Evolutionary conservation across 148 eudicot species (phyloP), one percentile per base, ranked within the genome.

Genomic region (Cornus suecica): DNA sequence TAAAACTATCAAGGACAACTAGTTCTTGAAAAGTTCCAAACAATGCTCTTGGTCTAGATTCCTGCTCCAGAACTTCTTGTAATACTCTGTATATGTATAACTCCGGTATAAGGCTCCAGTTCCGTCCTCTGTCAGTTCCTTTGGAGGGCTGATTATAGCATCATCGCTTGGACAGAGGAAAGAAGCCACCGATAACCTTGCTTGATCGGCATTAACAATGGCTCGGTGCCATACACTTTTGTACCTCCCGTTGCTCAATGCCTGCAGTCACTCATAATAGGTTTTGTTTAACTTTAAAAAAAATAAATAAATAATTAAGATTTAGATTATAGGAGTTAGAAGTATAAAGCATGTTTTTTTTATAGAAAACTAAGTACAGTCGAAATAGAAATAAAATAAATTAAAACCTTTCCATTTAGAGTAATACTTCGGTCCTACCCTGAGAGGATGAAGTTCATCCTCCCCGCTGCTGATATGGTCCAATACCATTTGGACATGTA

Each of bases 161-260:
- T 68, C 67, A 42, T 88, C 78, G 0, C 74, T 71, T 0, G 97
- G 97, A 76, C 90, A 85, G 24, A 91, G 87, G 78, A 91, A 91
- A 0, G 97, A 83, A n/a, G 97, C 97, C 11, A 91, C 75, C 2
- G 97, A 91, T 65, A 91, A 42, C 65, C 97, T 85, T 7, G 90
- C 69, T 62, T 73, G 82, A 2, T 84, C 76, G 0, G 90, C 45
- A 62, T 89, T 91, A 68, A 89, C 92, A 2, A 89, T 74, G 2
- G 97, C 97, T 76, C 97, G 81, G 60, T 91, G 97, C 90, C 91
- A 86, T 32, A 87, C 90, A 69, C 97, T 91, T 72, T 83, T 87
- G 87, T 89, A 91, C 9, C 84, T 78, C 37, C 91, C 88, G 61
- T 91, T 89, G 73, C 93, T 91, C 74, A 91, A 42, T 69, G 91